Percentiles rank a stretch among this genome's conserved stretches.
Evolutionary conservation across 2,329 filamentous ascomycete species (phyloP).

Genomic region (Sordariomycetes sp.): DNA sequence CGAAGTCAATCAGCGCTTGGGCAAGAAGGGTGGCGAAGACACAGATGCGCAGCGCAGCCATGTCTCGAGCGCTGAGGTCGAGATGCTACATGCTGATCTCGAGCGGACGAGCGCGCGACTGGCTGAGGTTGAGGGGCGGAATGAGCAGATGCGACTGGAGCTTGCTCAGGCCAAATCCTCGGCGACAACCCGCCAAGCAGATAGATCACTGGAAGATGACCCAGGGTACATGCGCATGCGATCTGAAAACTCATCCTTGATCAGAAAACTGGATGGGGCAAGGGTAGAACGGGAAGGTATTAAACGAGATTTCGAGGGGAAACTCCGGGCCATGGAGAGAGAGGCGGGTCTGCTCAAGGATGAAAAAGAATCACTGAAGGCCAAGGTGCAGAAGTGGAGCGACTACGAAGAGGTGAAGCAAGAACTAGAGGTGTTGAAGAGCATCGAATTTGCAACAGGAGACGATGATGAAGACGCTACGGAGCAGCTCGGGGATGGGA

Average conservation of each 20-base stretch:
- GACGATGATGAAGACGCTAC: constrained; percentile 54
- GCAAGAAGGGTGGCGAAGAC: constrained; percentile 61
- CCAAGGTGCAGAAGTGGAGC: constrained; percentile 77
- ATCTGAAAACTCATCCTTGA: constrained; percentile 85
- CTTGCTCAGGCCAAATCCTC: constrained; percentile 77
- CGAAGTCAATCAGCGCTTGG: constrained; percentile 87
- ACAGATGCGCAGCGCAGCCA: constrained; percentile 47
- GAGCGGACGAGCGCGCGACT: constrained; percentile 81
- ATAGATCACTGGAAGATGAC: constrained; percentile 71
- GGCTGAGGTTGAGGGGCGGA: constrained; percentile 85
- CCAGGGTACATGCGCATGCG: constrained; percentile 79
- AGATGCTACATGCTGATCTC: constrained; percentile 85
- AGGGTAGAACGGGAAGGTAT: constrained; percentile 77
- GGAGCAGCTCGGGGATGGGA: constrained; percentile 25
- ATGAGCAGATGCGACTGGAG: constrained; percentile 86
- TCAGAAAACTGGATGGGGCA: constrained; percentile 78
- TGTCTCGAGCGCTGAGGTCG: constrained; percentile 81
- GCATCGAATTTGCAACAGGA: constrained; percentile 91
- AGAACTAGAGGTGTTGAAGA: constrained; percentile 93
- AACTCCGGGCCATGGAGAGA: constrained; percentile 69
- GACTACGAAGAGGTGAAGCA: constrained; percentile 97
- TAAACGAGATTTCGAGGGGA: constrained; percentile 66
- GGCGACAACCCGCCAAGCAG: constrained; percentile 51
- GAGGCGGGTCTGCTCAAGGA: constrained; percentile 65
- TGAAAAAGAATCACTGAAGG: constrained; percentile 71